Evolutionary conservation across 345 rosid genomes (phyloP).

Genomic region (Citrus medica): DNA sequence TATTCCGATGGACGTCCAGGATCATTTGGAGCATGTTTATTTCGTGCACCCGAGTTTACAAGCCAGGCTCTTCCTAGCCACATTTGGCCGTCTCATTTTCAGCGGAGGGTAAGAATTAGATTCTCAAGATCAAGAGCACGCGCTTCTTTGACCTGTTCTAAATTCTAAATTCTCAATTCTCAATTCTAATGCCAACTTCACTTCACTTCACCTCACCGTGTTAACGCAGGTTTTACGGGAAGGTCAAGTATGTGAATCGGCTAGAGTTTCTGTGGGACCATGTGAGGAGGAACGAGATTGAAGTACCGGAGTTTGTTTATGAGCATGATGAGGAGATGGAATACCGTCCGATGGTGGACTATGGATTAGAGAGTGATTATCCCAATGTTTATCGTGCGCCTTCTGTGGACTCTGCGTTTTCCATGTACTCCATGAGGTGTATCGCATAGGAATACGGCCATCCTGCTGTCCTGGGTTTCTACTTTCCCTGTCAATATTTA

Average conservation of each 20-base stretch:
- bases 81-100: slow-evolving; percentile 57
- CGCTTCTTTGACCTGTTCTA: too few relatives aligned
- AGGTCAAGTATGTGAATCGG: slow-evolving; percentile 49
- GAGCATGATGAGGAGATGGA: slow-evolving; percentile 59
- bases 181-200: not conserved
- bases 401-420: slow-evolving; percentile 26
- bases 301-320: slow-evolving; percentile 54
- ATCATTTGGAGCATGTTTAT: slow-evolving; percentile 37
- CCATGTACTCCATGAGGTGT: slow-evolving; percentile 48
- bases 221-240: slow-evolving; percentile 44
- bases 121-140: not conserved
- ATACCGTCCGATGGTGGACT: slow-evolving; percentile 39
- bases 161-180: too few relatives aligned
- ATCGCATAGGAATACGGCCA: slow-evolving; percentile 34
- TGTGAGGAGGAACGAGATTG: slow-evolving; percentile 57
- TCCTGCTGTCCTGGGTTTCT: not conserved
- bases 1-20: slow-evolving; percentile 37
- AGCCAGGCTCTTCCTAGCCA: slow-evolving; percentile 58
- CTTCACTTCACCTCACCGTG: not conserved
- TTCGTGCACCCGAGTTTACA: slow-evolving; percentile 62
- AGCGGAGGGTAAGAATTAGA: slow-evolving; percentile 40
- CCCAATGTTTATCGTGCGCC: slow-evolving; percentile 32
- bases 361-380: slow-evolving; percentile 53
- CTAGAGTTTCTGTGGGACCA: slow-evolving; percentile 64
- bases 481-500: not conserved